Evolutionary conservation across 805 yeast species (phyloP).

Genomic region (Candida maesae): DNA sequence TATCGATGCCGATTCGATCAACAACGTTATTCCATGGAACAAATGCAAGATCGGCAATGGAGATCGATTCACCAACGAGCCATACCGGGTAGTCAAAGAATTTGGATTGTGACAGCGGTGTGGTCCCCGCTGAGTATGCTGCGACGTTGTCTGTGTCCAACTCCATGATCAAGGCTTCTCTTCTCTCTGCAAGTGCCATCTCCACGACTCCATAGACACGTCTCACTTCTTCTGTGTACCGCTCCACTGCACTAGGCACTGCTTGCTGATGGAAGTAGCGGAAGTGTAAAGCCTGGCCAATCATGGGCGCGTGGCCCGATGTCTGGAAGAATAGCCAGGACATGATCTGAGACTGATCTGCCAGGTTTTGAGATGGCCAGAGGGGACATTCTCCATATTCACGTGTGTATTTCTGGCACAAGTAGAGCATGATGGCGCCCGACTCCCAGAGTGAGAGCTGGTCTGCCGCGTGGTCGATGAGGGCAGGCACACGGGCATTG

Average conservation of each 20-base stretch:
- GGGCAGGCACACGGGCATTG: conserved; percentile 92
- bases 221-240: conserved; percentile 89
- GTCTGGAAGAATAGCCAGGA: conserved; percentile 95
- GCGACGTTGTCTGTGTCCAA: conserved; percentile 84
- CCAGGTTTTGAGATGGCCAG: conserved; percentile 67
- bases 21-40: conserved; percentile 98
- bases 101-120: conserved; percentile 79
- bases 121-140: conserved; percentile 81
- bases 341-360: conserved; percentile 79
- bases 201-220: conserved; percentile 92
- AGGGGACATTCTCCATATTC: conserved; percentile 69
- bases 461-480: conserved; percentile 81
- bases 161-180: conserved; percentile 88
- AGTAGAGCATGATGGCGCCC: conserved; percentile 83
- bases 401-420: conserved; percentile 63
- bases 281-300: conserved; percentile 94
- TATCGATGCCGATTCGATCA: conserved; percentile 84
- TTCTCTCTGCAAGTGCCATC: conserved; percentile 89
- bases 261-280: conserved; percentile 83
- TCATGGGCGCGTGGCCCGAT: conserved; percentile 98
- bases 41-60: conserved; percentile 88
- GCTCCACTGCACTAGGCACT: conserved; percentile 83
- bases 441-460: conserved; percentile 91
- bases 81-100: conserved; percentile 93
- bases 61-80: conserved; percentile 81